Base-by-base conservation (phyloP, 2,329 filamentous ascomycete genomes). In the Lasiodiplodia gonubiensis region DNA sequence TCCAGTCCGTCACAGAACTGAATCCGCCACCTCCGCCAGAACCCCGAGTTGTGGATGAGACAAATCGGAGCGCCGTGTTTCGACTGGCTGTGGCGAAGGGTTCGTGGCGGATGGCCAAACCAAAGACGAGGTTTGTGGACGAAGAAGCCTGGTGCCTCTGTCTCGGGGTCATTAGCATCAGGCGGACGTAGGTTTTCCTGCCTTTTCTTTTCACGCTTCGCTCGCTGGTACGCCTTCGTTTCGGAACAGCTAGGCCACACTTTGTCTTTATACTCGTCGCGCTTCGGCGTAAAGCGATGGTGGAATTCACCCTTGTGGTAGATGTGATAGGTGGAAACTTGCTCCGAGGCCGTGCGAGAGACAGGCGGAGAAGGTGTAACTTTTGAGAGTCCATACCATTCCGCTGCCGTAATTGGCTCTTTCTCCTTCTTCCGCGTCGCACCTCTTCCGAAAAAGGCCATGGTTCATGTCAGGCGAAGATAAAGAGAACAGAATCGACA, bases 1-100 rank as follows among this genome's bases (percentile, higher is more conserved):
- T 67, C 69, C 16, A 77, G 68, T 0, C 69, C 69, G 5, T 71
- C 54, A 0, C 74, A 73, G 37, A 78, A 69, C 51, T 78, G 76
- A 5, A 78, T 65, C 21, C 70, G 76, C 67, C 75, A 78, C 12
- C 66, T 69, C 27, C 69, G 68, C 75, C 76, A 78, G 67, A 75
- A 72, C 11, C 64, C 71, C 6, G 64, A 69, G 18, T 52, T 69
- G 30, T 75, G 72, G n/a, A 78, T 73, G 1, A 78, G 67, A 1
- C 75, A 72, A 2, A 67, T 67, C 11, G 73, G 73, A 0, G 65
- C 67, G 1, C 64, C 60, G n/a, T 71, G 12, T 21, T 72, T 73
- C 3, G 68, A 66, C 5, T 21, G 68, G 11, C 74, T 73, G 1
- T 21, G 35, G 54, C 75, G 76, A 7, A 79, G 70, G 1, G 75